phyloP scores from a whole-genome alignment of 2,329 filamentous ascomycete species.

The Colletotrichum nymphaeae region DNA sequence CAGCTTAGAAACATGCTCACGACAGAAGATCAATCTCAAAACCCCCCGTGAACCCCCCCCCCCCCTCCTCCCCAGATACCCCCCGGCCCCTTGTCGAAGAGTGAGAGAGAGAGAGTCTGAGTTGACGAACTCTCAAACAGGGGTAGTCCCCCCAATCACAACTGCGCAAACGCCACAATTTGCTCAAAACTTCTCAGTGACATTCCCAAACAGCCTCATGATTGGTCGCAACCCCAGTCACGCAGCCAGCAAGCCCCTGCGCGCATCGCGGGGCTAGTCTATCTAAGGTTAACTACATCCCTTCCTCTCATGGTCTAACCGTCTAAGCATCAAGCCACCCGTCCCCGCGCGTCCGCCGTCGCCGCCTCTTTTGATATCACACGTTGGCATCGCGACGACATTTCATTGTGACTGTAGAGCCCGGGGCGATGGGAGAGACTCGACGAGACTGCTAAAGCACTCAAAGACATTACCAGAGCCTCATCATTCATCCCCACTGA shows the following conservation, averaged over 20 bases:
- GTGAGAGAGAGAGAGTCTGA: background rate
- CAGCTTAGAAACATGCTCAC: slow-evolving; percentile 1
- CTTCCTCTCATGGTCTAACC: background rate
- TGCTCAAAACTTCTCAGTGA: slow-evolving; percentile 61
- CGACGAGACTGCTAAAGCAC: background rate
- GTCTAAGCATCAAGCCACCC: background rate
- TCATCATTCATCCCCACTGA: background rate
- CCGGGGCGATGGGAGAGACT: background rate
- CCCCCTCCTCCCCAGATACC: no score
- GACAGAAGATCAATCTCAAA: background rate
- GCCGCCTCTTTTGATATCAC: background rate
- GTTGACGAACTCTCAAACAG: background rate
- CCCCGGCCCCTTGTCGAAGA: no score
- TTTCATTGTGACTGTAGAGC: background rate
- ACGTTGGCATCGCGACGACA: background rate
- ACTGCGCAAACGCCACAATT: slow-evolving; percentile 49
- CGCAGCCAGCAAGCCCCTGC: slow-evolving; percentile 18
- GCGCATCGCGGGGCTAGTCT: slow-evolving; percentile 30
- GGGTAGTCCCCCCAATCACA: slow-evolving; percentile 5
- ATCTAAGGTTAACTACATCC: slow-evolving; percentile 28
- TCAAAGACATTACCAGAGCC: background rate
- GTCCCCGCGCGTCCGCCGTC: background rate
- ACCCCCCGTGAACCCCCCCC: background rate
- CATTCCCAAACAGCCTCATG: background rate
- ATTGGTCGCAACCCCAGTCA: background rate